Evolutionary conservation across 1,284 basidiomycete genomes (phyloP).

Genomic region (Testicularia cyperi): DNA sequence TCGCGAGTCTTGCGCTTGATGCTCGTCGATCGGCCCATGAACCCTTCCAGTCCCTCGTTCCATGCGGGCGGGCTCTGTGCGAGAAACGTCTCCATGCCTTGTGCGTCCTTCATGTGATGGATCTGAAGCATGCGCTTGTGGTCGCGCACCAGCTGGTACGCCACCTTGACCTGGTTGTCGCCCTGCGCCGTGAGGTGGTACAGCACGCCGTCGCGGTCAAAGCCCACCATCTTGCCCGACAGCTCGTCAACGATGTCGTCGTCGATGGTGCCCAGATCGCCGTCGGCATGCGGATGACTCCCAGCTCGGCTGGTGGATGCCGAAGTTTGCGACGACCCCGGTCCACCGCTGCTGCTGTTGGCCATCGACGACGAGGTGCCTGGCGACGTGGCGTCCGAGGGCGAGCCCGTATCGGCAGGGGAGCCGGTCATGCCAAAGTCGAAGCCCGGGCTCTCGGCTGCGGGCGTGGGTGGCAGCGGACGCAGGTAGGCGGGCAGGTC

Average conservation of each 20-base stretch:
- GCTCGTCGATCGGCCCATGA: constrained; percentile 39
- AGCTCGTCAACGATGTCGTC: constrained; percentile 84
- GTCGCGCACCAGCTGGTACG: constrained; percentile 89
- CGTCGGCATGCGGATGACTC: constrained; percentile 21
- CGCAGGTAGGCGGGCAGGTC: constrained; percentile 61
- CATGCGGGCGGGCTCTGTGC: constrained; percentile 64
- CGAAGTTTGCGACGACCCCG: constrained; percentile 23
- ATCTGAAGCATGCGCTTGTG: constrained; percentile 82
- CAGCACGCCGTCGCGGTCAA: constrained; percentile 81
- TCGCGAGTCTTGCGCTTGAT: constrained; percentile 31
- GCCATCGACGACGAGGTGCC: constrained; percentile 8
- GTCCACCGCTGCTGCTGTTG: constrained; percentile 9
- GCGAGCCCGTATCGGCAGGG: constrained; percentile 22
- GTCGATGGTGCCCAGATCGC: constrained; percentile 78
- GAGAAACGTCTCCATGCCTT: constrained; percentile 64
- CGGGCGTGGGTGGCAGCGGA: constrained; percentile 77
- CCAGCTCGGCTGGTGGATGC: constrained; percentile 11
- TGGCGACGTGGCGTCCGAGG: constrained; percentile 16
- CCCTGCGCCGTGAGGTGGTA: constrained; percentile 78
- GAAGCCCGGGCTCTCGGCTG: constrained; percentile 63
- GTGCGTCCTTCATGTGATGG: constrained; percentile 45
- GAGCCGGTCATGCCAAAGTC: constrained; percentile 58
- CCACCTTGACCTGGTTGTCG: constrained; percentile 93
- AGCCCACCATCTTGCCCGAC: constrained; percentile 72
- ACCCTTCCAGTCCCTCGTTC: constrained; percentile 62